These are phyloP conservation scores for Dissoconium aciculare DNA, from an alignment of 2,329 filamentous ascomycete genomes.

Conservation along the genomic window DNA sequence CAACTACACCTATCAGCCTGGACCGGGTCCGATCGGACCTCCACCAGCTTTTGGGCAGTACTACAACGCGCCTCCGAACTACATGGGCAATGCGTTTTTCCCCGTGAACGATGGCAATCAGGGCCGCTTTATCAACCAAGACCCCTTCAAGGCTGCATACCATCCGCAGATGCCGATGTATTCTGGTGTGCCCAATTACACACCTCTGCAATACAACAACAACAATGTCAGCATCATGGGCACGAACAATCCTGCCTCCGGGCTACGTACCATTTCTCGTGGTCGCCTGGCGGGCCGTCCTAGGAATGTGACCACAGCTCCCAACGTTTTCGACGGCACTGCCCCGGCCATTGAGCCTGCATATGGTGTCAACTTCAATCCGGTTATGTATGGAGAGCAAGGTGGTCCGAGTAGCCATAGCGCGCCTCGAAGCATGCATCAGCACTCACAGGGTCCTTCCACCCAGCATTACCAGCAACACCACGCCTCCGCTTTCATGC, in stretches of 20 bases:
- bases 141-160: neutral
- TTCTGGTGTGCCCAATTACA: neutral
- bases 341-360: neutral
- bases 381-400: neutral
- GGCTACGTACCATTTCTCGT: conserved; percentile 10
- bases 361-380: neutral
- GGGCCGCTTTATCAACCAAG: neutral
- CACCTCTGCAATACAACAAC: neutral
- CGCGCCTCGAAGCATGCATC: too few species aligned
- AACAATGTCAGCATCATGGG: conserved; percentile 1
- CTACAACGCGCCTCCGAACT: neutral
- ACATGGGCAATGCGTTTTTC: neutral
- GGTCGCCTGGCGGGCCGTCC: conserved; percentile 12
- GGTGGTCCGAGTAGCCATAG: conserved; percentile 2
- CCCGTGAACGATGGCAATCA: neutral
- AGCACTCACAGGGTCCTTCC: too few species aligned
- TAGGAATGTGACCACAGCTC: conserved; percentile 8
- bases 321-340: conserved; percentile 1
- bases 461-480: too few species aligned
- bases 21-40: neutral
- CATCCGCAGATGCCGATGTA: conserved; percentile 1
- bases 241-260: conserved; percentile 8
- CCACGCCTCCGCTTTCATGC: too few species aligned
- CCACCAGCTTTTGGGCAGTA: neutral
- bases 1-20: conserved; percentile 4